Conservation (phyloP, 169 alveolate genomes). For the Babesia caballi region DNA sequence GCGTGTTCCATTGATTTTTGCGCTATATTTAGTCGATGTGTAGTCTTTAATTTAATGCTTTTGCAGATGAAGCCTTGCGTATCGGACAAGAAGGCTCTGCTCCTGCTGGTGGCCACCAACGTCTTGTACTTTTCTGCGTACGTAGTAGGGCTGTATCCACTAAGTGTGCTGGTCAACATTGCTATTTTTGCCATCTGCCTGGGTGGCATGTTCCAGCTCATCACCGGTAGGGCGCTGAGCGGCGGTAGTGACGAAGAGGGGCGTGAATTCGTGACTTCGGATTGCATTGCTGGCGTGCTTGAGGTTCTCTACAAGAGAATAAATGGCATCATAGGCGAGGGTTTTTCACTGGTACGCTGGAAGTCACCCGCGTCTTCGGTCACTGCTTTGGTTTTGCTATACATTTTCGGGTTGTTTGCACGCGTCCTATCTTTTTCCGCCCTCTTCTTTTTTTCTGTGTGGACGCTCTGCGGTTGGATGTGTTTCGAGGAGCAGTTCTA, state of each 20-base stretch:
- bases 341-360: constrained; percentile 27
- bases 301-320: constrained; percentile 4
- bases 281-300: neutral
- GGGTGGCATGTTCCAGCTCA: constrained; percentile 35
- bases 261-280: constrained; percentile 16
- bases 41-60: no score
- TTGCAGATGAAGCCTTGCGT: constrained; percentile 4
- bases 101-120: constrained; percentile 44
- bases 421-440: constrained; percentile 29
- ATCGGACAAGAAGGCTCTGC: constrained; percentile 16
- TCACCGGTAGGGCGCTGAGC: constrained; percentile 12
- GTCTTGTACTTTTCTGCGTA: constrained; percentile 39
- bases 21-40: no score
- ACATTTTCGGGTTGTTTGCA: constrained; percentile 22
- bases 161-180: constrained; percentile 26
- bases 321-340: neutral
- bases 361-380: constrained; percentile 34
- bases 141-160: constrained; percentile 31
- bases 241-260: neutral
- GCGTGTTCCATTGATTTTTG: no score
- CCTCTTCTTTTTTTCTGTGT: constrained; percentile 18
- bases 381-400: constrained; percentile 17
- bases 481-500: constrained; percentile 30
- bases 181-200: constrained; percentile 5
- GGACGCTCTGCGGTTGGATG: constrained; percentile 40